Conservation (phyloP, 2,329 filamentous ascomycete species). For the Phaeosphaeriaceae sp. region DNA sequence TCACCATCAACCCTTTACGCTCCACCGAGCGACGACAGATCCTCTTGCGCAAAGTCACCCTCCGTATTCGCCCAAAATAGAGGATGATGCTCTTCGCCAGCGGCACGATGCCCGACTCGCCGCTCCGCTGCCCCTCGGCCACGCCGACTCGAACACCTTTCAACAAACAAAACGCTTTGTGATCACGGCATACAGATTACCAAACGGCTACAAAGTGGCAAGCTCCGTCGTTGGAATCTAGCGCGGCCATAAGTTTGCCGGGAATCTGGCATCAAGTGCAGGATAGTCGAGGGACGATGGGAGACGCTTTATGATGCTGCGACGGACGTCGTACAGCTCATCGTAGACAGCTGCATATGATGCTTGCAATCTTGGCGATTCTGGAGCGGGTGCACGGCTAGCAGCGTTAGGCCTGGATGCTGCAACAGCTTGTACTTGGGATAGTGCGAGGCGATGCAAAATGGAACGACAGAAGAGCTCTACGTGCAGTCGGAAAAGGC, state of each 20-base stretch:
- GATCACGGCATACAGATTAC: neutral
- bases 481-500: neutral
- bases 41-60: neutral
- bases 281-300: neutral
- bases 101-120: constrained; percentile 11
- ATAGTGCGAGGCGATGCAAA: neutral
- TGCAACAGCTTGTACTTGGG: neutral
- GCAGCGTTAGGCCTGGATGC: neutral
- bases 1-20: neutral
- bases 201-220: neutral
- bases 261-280: neutral
- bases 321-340: neutral
- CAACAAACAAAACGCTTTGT: neutral
- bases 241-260: neutral
- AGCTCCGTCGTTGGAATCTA: neutral
- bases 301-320: neutral
- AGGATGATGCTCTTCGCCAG: neutral
- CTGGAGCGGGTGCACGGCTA: neutral
- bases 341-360: neutral
- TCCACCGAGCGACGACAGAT: neutral
- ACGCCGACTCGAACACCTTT: constrained; percentile 11
- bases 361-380: neutral
- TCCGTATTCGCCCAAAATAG: neutral
- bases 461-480: neutral
- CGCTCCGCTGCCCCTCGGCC: constrained; percentile 30